Conservation (phyloP, 352 stramenopile genomes). For the Globisporangium uncinulatum region DNA sequence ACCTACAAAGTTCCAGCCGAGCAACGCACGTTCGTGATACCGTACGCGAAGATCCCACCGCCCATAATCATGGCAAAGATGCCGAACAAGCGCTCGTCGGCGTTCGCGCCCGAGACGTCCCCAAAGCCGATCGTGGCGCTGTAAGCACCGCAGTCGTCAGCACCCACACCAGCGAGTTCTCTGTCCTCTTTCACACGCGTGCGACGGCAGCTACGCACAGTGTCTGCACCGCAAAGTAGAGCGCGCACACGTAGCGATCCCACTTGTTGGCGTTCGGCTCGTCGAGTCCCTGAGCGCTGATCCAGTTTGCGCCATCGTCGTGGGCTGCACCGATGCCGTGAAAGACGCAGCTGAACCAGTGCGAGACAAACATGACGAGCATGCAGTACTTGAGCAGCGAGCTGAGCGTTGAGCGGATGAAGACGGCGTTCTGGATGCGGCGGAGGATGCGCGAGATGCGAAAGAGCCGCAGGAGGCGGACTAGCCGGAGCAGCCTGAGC, state of each 20-base stretch:
- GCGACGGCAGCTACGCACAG: constrained; percentile 9
- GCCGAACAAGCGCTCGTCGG: constrained; percentile 57
- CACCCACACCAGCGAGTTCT: background rate
- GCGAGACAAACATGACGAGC: constrained; percentile 72
- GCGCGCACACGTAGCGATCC: constrained; percentile 25
- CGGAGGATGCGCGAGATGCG: constrained; percentile 63
- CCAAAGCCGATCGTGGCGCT: constrained; percentile 77
- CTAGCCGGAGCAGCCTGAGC: constrained; percentile 36
- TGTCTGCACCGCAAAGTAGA: constrained; percentile 30
- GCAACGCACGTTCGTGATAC: constrained; percentile 61
- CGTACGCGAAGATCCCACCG: constrained; percentile 79
- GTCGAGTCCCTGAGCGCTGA: background rate
- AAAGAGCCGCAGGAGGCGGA: constrained; percentile 31
- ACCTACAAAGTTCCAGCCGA: constrained; percentile 7
- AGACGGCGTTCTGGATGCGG: constrained; percentile 39
- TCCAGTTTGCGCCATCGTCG: constrained; percentile 15
- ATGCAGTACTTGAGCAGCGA: constrained; percentile 77
- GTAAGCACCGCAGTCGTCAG: background rate
- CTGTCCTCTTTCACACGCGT: background rate
- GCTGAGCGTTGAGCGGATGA: constrained; percentile 70
- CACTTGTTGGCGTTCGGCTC: constrained; percentile 7
- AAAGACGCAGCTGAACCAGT: constrained; percentile 57
- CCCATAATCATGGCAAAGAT: constrained; percentile 72
- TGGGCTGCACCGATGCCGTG: constrained; percentile 11
- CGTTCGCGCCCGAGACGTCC: constrained; percentile 47